These are phyloP conservation scores for Triticum turgidum DNA, from an alignment of 176 grass and related monocot species.

Conservation along the genomic window DNA sequence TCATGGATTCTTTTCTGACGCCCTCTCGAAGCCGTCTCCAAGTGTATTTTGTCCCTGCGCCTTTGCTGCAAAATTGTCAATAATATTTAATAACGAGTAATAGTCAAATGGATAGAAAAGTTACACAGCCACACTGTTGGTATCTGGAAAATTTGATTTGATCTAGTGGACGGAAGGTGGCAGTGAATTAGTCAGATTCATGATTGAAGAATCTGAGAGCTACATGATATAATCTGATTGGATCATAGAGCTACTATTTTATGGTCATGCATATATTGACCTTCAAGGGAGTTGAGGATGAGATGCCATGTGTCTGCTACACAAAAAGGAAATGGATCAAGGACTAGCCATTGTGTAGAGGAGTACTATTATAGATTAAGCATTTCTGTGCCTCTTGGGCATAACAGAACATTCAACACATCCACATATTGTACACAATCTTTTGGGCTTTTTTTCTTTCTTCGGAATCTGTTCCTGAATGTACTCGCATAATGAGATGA, in stretches of 20 bases:
- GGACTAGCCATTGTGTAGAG: too few species aligned
- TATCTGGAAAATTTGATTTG: neutral
- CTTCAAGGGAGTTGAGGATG: neutral
- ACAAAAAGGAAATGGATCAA: too few species aligned
- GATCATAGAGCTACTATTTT: neutral
- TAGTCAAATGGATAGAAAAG: too few species aligned
- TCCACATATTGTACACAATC: neutral
- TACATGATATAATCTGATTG: constrained; percentile 17
- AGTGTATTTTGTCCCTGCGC: too few species aligned
- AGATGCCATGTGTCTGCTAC: too few species aligned
- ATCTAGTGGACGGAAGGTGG: neutral
- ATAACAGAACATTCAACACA: too few species aligned
- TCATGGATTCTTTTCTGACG: too few species aligned
- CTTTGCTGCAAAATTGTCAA: too few species aligned
- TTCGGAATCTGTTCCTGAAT: neutral
- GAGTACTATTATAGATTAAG: too few species aligned
- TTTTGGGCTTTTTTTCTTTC: neutral
- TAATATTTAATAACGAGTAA: too few species aligned
- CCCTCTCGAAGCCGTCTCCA: too few species aligned
- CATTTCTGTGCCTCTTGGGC: too few species aligned
- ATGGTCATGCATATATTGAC: neutral
- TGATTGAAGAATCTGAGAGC: neutral
- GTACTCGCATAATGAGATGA: neutral
- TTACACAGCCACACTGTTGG: neutral
- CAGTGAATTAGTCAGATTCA: neutral